Evolutionary conservation across 805 yeast genomes (phyloP), one percentile per base, ranked within the genome.

Genomic region (Ogataea zsoltii): DNA sequence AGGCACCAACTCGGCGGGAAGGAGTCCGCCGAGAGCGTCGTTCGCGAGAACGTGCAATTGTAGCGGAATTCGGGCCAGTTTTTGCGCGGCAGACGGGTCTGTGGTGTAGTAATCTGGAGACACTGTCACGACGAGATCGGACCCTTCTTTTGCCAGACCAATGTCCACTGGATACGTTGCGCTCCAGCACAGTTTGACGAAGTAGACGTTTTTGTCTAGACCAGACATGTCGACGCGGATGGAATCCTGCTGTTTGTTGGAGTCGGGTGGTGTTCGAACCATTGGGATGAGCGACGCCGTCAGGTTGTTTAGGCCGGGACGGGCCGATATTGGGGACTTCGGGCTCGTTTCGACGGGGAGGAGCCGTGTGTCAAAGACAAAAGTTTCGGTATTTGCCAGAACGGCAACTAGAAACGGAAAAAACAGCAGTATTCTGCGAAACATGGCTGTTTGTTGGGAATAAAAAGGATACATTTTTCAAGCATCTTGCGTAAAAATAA

Each of bases 91-190:
- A 13, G 19, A 31, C 10, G 13, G n/a, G 23, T 49, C 42, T 4
- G 34, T 44, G 13, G 55, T 16, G 43, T 60, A 60, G 51, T 58
- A 60, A 37, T 60, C 50, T 0, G 61, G 45, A 13, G 40, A 33
- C 5, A 49, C 47, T 21, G 49, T 38, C 11, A 59, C 23, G 15
- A 42, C 41, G 16, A 57, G 42, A 13, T 18, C 18, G 18, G 28
- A 13, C 30, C 14, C 21, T 3, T 15, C 12, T 15, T 26, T 36
- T n/a, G 25, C 7, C 11, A 58, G 38, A 12, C 21, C 9, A 4
- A 59, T 44, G 36, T 36, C 41, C 29, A 61, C 41, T 7, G 66
- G 66, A 32, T 56, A 49, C 3, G 59, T 50, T 2, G 66, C 63
- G 28, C 55, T 36, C 65, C 65, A 62, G 43, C 62, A 54, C 4